Evolutionary conservation across 1,139 yeast genomes (phyloP).

Genomic region (Candida frijolesensis): DNA sequence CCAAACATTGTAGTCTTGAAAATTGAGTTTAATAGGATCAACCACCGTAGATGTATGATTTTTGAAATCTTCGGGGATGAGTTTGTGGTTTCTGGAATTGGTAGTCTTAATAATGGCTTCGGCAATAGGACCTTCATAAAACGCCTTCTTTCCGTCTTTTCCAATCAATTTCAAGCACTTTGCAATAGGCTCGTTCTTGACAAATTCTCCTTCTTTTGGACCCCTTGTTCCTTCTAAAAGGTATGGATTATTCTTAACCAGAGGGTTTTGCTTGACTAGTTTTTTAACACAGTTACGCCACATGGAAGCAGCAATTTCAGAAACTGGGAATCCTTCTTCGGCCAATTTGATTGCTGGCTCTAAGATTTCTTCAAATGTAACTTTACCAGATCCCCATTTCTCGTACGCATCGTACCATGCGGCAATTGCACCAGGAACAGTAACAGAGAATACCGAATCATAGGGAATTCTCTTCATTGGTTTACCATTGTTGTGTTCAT

Average conservation of each 20-base stretch:
- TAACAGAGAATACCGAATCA: slow-evolving; percentile 60
- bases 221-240: slow-evolving; percentile 33
- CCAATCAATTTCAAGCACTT: slow-evolving; percentile 55
- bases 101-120: slow-evolving; percentile 62
- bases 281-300: slow-evolving; percentile 49
- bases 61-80: slow-evolving; percentile 57
- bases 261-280: slow-evolving; percentile 40
- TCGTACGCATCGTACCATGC: slow-evolving; percentile 74
- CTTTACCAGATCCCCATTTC: slow-evolving; percentile 73
- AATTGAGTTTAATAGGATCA: slow-evolving; percentile 57
- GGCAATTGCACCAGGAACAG: slow-evolving; percentile 78
- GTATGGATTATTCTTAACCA: slow-evolving; percentile 38
- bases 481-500: slow-evolving; percentile 41
- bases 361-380: slow-evolving; percentile 58
- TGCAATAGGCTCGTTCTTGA: slow-evolving; percentile 57
- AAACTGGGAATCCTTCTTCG: slow-evolving; percentile 65
- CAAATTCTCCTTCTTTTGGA: slow-evolving; percentile 65
- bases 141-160: slow-evolving; percentile 61
- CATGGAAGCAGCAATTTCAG: slow-evolving; percentile 56
- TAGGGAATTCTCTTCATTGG: slow-evolving; percentile 45
- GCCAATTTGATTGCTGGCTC: slow-evolving; percentile 75
- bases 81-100: slow-evolving; percentile 53
- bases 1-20: slow-evolving; percentile 54
- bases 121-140: slow-evolving; percentile 70
- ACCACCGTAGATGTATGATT: slow-evolving; percentile 60